Conservation (phyloP, 2,329 filamentous ascomycete genomes). For the Botrytis porri region DNA sequence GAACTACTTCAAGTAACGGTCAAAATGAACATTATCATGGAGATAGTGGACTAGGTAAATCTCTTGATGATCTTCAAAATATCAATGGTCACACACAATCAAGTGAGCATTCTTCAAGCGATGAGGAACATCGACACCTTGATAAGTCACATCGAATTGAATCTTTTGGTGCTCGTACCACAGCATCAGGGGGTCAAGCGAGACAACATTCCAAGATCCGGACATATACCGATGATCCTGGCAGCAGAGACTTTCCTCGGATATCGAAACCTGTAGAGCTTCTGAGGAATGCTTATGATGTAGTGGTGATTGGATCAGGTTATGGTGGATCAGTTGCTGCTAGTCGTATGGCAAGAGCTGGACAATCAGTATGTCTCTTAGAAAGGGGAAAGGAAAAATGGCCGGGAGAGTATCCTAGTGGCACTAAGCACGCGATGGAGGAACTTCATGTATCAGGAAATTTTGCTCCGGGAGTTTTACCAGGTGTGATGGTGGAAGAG, state of each 20-base stretch:
- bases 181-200: conserved; percentile 29
- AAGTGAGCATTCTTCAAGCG: not conserved
- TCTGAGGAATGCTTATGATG: conserved; percentile 58
- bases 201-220: conserved; percentile 33
- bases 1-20: not conserved
- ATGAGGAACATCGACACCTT: not conserved
- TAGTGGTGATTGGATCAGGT: conserved; percentile 65
- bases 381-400: conserved; percentile 63
- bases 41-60: conserved; percentile 9
- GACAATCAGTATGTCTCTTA: conserved; percentile 59
- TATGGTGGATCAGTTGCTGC: conserved; percentile 67
- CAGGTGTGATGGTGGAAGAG: conserved; percentile 44
- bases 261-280: conserved; percentile 57
- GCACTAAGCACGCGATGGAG: conserved; percentile 45
- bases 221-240: conserved; percentile 36
- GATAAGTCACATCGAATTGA: conserved; percentile 28
- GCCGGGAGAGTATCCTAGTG: conserved; percentile 62
- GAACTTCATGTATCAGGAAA: conserved; percentile 58
- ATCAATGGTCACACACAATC: not conserved
- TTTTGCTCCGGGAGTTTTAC: conserved; percentile 45
- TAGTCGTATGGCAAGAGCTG: conserved; percentile 59
- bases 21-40: not conserved
- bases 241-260: conserved; percentile 45
- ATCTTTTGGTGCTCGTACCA: conserved; percentile 27
- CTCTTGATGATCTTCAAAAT: not conserved